phyloP scores from a whole-genome alignment of 768 basidiomycete genomes.

The Candolleomyces eurysporus region DNA sequence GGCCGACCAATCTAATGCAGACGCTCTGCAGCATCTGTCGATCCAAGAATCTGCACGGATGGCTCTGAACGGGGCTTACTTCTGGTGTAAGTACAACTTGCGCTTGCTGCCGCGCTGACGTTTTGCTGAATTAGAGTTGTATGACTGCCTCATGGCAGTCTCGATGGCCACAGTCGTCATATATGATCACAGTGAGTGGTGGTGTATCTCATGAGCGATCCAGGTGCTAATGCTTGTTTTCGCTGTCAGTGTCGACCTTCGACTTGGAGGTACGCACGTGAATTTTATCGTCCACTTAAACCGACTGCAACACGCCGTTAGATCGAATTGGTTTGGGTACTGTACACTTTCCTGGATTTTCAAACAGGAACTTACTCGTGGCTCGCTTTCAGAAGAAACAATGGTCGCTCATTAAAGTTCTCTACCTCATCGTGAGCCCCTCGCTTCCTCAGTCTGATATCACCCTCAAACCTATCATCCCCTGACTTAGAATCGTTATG shows the following conservation, averaged over 20 bases:
- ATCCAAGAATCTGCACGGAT: too few species aligned
- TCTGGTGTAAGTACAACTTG: neutral
- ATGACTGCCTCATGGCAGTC: neutral
- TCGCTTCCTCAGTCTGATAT: neutral
- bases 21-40: too few species aligned
- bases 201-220: neutral
- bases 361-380: too few species aligned
- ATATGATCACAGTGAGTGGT: slow-evolving; percentile 1
- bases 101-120: too few species aligned
- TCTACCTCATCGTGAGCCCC: slow-evolving; percentile 4
- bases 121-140: too few species aligned
- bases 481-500: neutral
- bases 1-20: too few species aligned
- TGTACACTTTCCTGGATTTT: neutral
- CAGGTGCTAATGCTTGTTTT: neutral
- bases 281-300: neutral
- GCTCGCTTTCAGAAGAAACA: neutral
- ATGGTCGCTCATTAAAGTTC: slow-evolving; percentile 1
- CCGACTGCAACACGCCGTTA: neutral
- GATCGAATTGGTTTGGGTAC: slow-evolving; percentile 6
- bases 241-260: neutral
- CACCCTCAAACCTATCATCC: neutral
- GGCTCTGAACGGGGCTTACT: neutral
- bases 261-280: neutral
- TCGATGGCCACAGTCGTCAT: neutral